Evolutionary conservation across 768 basidiomycete genomes (phyloP), one percentile per base, ranked within the genome.

Genomic region (Tulasnella sp.): DNA sequence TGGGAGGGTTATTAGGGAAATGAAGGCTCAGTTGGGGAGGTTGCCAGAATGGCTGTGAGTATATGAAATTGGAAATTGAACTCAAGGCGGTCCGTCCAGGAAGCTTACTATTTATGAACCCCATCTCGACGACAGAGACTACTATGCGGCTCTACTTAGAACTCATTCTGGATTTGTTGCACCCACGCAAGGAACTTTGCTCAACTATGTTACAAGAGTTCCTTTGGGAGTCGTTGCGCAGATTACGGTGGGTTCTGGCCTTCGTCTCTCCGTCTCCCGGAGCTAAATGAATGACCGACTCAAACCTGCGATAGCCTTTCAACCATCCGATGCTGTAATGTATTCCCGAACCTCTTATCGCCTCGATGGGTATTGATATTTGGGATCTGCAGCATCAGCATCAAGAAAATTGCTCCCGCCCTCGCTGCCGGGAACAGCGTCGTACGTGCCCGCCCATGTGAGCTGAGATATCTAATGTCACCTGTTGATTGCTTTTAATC

Each of bases 151-250:
- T 0, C 83, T 95, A 4, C 82, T 94, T 67, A 86, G 93, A 70
- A 95, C 93, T 2, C 87, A 89, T 67, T 87, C 85, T 7, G 85
- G 83, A 20, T 91, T 89, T 79, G 87, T 94, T 23, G 90, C 92
- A 18, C 94, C 93, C 2, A 93, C 92, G 0, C 91, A 93, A 81
- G 94, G 94, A 0, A 89, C 88, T 75, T 83, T 95, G 51, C 84
- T 95, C 46, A 95, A 95, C 81, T 91, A 93, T 83, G 91, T 95
- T 6, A 88, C 90, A 72, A 88, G 94, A 18, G 86, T 93, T 15
- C 93, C 94, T 0, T 87, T 96, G 0, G 94, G 94, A 15, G 94
- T 95, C n/a, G 93, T 94, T 51, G 94, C 91, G 0, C 93, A 95
- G 82, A 92, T 96, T 35, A 95, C 93, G 18, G 93, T 93, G 78